Evolutionary conservation across 2,329 filamentous ascomycete genomes (phyloP), one percentile per base, ranked within the genome.

Genomic region (Calcarisporium arbuscula): DNA sequence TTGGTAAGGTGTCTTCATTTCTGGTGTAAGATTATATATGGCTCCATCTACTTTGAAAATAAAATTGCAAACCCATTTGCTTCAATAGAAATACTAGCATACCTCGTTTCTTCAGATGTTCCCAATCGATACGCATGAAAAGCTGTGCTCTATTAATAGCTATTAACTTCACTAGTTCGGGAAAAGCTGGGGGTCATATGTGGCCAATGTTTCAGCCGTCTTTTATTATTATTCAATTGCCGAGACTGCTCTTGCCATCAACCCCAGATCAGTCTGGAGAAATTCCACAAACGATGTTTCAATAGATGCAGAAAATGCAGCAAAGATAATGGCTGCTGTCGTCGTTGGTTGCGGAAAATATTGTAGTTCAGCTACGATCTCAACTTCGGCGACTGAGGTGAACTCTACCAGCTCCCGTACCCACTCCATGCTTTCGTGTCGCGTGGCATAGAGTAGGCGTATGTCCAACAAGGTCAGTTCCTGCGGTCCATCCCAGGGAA

Each of bases 291-390:
- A 68, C 4, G 69, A 69, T 6, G 55, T 65, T 42, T 77, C 70
- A 14, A 81, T 69, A 35, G 74, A 79, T 21, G 66, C 67, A 19
- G 74, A 79, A 43, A 81, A 74, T 17, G 74, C 68, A 3, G 76
- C 69, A 49, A 72, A 78, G 40, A 76, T 65, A 4, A 71, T 63
- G 67, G 77, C 72, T 28, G 65, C 66, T 37, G 68, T 66, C 14
- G 68, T 73, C 35, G 64, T 63, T 2, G 72, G 70, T 18, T 63
- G 56, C 3, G 72, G 67, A 51, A 74, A 70, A 43, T 70, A 64
- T 42, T 73, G 69, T 11, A 77, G 62, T 18, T 77, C 60, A 4
- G 74, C 65, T 18, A 61, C 53, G 4, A 82, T 65, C 21, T 68
- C 65, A 27, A 81, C 41, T 21, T 68, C 61, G 38, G 61, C 53